phyloP scores from a whole-genome alignment of 805 yeast genomes.

The Debaryomyces prosopidis region DNA sequence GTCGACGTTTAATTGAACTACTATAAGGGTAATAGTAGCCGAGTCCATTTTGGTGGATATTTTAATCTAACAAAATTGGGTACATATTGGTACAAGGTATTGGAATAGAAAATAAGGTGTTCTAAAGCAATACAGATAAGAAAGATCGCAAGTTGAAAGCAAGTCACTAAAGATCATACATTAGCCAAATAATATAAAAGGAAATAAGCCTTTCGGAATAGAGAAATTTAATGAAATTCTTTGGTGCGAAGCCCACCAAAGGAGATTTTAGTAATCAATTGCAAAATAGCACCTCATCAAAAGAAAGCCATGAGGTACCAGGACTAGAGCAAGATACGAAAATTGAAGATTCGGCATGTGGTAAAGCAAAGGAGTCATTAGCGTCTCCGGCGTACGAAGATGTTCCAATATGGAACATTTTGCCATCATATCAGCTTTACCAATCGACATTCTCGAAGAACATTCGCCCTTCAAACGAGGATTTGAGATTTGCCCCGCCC shows the following conservation, averaged over 20 bases:
- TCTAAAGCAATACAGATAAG: too few species aligned
- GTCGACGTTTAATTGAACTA: too few species aligned
- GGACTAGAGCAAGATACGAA: background rate
- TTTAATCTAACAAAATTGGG: too few species aligned
- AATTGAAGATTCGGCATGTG: background rate
- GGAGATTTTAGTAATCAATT: background rate
- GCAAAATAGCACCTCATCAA: background rate
- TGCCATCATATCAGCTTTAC: constrained; percentile 48
- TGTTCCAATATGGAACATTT: constrained; percentile 31
- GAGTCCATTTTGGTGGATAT: too few species aligned
- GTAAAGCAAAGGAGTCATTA: background rate
- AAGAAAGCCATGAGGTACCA: background rate
- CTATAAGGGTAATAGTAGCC: too few species aligned
- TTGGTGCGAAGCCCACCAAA: background rate
- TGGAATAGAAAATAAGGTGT: too few species aligned
- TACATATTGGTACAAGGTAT: too few species aligned
- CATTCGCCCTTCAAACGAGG: constrained; percentile 37
- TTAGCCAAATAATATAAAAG: too few species aligned
- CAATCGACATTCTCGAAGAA: constrained; percentile 41
- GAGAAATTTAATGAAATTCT: background rate
- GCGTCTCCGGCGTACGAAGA: constrained; percentile 13
- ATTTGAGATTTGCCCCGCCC: constrained; percentile 42
- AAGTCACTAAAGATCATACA: too few species aligned
- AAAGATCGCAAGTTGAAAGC: too few species aligned
- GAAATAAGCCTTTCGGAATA: too few species aligned